Percentiles rank a stretch among this genome's conserved stretches.
Evolutionary conservation across 2,329 filamentous ascomycete species (phyloP).

Genomic region (Monilinia vaccinii-corymbosi): DNA sequence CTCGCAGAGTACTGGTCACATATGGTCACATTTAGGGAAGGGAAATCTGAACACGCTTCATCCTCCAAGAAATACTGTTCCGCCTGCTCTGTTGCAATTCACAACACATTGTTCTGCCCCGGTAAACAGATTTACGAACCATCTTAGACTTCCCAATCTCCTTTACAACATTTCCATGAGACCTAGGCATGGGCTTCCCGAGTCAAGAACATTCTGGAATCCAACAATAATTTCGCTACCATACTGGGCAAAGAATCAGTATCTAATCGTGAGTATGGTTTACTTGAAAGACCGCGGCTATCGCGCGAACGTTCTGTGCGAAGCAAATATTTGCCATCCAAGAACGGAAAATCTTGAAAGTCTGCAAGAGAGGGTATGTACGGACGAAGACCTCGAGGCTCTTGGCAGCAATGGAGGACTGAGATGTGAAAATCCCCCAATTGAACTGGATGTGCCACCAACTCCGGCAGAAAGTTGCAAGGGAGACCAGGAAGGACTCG

Average conservation of each 20-base stretch:
- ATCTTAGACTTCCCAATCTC: conserved; percentile 28
- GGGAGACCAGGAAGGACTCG: conserved; percentile 27
- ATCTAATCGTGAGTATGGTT: conserved; percentile 32
- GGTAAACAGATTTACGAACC: conserved; percentile 29
- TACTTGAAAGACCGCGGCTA: conserved; percentile 28
- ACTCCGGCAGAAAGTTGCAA: conserved; percentile 32
- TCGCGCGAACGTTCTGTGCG: conserved; percentile 33
- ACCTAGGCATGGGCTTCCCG: conserved; percentile 14
- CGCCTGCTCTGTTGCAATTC: conserved; percentile 13
- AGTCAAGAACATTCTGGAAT: conserved; percentile 31
- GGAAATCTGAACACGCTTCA: background rate
- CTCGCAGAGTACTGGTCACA: background rate
- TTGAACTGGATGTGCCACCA: conserved; percentile 31
- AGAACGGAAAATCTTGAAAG: conserved; percentile 9
- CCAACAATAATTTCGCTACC: conserved; percentile 33
- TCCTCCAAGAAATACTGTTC: background rate
- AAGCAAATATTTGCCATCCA: conserved; percentile 31
- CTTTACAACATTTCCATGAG: conserved; percentile 32
- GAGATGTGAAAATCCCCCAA: conserved; percentile 27
- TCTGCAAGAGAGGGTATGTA: conserved; percentile 26
- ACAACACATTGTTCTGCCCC: conserved; percentile 12
- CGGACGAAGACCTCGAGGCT: conserved; percentile 26
- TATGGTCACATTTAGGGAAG: background rate
- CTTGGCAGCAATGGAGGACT: conserved; percentile 30
- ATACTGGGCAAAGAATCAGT: conserved; percentile 32